Percentiles rank a stretch among this genome's conserved stretches.
Evolutionary conservation across 192 early-diverging fungal genomes (phyloP).

Genomic region (Coemansia sp.): DNA sequence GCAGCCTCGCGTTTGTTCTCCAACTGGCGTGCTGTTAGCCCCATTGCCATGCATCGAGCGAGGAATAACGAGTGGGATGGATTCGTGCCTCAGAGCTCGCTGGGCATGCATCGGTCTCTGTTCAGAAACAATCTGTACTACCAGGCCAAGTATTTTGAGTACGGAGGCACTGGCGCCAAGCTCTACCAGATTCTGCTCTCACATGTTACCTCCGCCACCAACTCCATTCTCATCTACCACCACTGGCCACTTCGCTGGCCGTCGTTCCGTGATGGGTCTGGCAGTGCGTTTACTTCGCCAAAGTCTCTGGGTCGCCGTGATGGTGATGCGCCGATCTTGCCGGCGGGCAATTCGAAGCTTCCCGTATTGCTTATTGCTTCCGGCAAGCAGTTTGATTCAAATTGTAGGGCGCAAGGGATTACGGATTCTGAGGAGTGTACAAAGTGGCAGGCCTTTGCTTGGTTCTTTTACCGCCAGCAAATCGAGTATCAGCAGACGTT

Average conservation of each 20-base stretch:
- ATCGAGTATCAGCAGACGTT: conserved; percentile 55
- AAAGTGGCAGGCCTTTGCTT: conserved; percentile 55
- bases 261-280: conserved; percentile 29
- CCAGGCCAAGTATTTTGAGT: conserved; percentile 57
- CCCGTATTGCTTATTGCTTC: conserved; percentile 47
- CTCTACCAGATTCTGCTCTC: conserved; percentile 44
- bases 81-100: conserved; percentile 35
- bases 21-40: conserved; percentile 47
- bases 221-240: conserved; percentile 43
- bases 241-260: conserved; percentile 57
- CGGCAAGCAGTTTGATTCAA: conserved; percentile 41
- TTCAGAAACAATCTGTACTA: conserved; percentile 54
- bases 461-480: conserved; percentile 55
- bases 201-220: conserved; percentile 32
- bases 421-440: conserved; percentile 36
- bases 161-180: conserved; percentile 47
- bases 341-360: conserved; percentile 20
- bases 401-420: conserved; percentile 40
- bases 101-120: conserved; percentile 45
- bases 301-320: not conserved
- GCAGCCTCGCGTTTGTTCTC: conserved; percentile 28
- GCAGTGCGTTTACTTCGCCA: conserved; percentile 16
- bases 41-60: conserved; percentile 48
- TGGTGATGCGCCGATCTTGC: not conserved
- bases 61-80: conserved; percentile 42